phyloP scores from a whole-genome alignment of 352 stramenopile genomes.

The Pythium chondricola region DNA sequence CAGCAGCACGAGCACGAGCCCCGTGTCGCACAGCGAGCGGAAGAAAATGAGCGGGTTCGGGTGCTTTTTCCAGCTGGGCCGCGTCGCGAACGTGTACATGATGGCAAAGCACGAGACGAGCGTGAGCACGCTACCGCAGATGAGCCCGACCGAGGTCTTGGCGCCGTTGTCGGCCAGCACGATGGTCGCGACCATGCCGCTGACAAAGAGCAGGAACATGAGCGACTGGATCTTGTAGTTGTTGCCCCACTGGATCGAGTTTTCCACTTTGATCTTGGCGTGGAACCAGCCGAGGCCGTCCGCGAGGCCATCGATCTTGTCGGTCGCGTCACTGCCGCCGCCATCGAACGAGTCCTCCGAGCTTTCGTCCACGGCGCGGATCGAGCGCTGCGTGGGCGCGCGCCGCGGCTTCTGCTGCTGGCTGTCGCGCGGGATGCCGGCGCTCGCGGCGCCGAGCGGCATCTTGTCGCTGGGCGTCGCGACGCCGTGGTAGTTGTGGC shows the following conservation, averaged over 20 bases:
- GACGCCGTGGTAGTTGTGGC: conserved; percentile 13
- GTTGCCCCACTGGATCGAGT: conserved; percentile 80
- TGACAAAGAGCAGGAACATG: conserved; percentile 75
- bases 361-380: conserved; percentile 55
- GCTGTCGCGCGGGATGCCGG: conserved; percentile 15
- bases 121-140: conserved; percentile 72
- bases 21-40: conserved; percentile 76
- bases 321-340: conserved; percentile 57
- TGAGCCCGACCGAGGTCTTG: conserved; percentile 55
- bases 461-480: conserved; percentile 14
- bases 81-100: conserved; percentile 74
- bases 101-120: conserved; percentile 65
- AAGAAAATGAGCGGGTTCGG: conserved; percentile 87
- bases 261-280: conserved; percentile 82
- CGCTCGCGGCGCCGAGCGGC: conserved; percentile 2
- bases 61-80: conserved; percentile 78
- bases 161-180: conserved; percentile 52
- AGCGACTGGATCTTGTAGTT: conserved; percentile 83
- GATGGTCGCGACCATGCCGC: conserved; percentile 45
- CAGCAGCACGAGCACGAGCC: conserved; percentile 69
- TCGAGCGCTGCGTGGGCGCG: conserved; percentile 5
- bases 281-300: conserved; percentile 83
- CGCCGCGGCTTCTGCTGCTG: conserved; percentile 10
- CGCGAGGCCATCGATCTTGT: conserved; percentile 40
- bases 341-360: conserved; percentile 75